Evolutionary conservation across 1,284 basidiomycete species (phyloP).

Genomic region (Rhodotorula sp.): DNA sequence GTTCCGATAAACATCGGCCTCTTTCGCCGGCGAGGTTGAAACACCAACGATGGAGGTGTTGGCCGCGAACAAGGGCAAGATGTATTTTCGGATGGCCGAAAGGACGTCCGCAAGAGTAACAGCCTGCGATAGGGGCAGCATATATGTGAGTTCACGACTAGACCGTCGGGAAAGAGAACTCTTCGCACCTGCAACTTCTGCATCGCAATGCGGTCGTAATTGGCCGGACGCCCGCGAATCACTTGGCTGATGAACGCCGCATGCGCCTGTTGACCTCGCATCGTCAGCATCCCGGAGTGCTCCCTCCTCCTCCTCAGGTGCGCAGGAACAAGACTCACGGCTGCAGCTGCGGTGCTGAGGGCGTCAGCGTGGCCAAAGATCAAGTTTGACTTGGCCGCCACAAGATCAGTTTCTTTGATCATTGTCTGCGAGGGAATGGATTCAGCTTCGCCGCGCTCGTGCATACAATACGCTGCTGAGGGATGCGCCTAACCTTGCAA

Average conservation of each 20-base stretch:
- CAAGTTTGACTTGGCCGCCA: conserved; percentile 85
- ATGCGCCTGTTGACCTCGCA: neutral
- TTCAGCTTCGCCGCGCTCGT: neutral
- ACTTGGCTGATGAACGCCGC: neutral
- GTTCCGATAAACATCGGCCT: neutral
- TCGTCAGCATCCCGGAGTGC: too few species aligned
- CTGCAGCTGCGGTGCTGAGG: conserved; percentile 59
- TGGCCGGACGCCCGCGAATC: neutral
- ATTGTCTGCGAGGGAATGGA: conserved; percentile 51
- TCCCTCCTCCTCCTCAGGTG: too few species aligned
- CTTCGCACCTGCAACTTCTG: neutral
- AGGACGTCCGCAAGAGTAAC: neutral
- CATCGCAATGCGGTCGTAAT: neutral
- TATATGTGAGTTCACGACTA: too few species aligned
- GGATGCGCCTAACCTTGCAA: conserved; percentile 52
- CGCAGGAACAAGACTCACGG: neutral
- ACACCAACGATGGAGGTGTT: neutral
- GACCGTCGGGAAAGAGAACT: too few species aligned
- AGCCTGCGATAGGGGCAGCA: neutral
- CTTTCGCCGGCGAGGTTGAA: neutral
- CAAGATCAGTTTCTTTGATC: conserved; percentile 77
- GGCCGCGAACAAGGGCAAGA: neutral
- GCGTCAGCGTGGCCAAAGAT: conserved; percentile 81
- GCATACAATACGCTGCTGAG: neutral
- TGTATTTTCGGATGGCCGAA: neutral